Conservation (phyloP, 345 rosid species). For the Kernera saxatilis region DNA sequence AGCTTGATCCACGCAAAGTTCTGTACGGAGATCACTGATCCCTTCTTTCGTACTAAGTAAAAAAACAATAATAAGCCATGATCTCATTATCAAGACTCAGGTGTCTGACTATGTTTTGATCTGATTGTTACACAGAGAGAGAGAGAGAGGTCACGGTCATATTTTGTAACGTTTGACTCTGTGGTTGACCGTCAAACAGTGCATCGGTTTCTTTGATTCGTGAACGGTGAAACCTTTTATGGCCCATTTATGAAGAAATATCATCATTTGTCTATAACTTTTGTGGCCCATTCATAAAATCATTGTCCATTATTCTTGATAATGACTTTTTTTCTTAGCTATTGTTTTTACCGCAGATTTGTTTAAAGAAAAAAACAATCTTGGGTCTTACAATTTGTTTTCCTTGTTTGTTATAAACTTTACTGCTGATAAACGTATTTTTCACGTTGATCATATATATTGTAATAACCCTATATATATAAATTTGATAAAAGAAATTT, state of each 20-base stretch:
- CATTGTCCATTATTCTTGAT: background rate
- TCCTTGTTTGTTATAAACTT: background rate
- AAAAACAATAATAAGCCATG: slow-evolving; percentile 17
- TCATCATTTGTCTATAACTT: background rate
- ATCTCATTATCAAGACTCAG: slow-evolving; percentile 7
- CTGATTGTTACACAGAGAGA: slow-evolving; percentile 2
- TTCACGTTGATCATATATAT: background rate
- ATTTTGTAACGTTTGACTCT: slow-evolving; percentile 36
- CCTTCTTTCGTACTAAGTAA: background rate
- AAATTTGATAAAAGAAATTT: background rate
- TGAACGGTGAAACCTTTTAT: background rate
- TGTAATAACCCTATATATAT: background rate
- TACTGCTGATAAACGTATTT: background rate
- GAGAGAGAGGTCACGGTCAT: slow-evolving; percentile 25
- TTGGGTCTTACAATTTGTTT: background rate
- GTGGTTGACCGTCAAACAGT: slow-evolving; percentile 27
- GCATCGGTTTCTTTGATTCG: slow-evolving; percentile 12
- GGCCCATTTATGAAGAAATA: background rate
- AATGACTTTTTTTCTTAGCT: background rate
- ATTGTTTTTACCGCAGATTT: background rate
- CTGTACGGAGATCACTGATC: slow-evolving; percentile 52
- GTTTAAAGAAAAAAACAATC: too few relatives aligned
- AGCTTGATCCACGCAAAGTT: slow-evolving; percentile 82
- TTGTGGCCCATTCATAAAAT: background rate
- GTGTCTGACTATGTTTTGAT: slow-evolving; percentile 17